These are phyloP conservation scores for Boechera divaricarpa DNA, from an alignment of 345 rosid genomes.

Conservation along the genomic window DNA sequence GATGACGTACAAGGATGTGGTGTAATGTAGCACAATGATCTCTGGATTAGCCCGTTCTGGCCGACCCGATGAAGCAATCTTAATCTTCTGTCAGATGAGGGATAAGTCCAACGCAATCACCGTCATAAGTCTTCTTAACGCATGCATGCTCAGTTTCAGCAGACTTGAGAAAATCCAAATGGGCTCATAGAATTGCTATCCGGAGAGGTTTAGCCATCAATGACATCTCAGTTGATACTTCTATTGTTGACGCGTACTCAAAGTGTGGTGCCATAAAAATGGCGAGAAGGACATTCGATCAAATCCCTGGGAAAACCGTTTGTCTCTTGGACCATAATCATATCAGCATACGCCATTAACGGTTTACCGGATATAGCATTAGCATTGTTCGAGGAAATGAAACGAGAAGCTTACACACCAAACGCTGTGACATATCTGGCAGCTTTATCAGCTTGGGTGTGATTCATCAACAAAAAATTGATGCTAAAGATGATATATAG, in stretches of 20 bases:
- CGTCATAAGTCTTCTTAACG: slow-evolving; percentile 60
- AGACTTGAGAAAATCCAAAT: slow-evolving; percentile 58
- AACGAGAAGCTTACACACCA: slow-evolving; percentile 53
- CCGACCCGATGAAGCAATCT: slow-evolving; percentile 58
- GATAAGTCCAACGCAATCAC: slow-evolving; percentile 56
- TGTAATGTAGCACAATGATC: slow-evolving; percentile 77
- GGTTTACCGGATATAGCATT: slow-evolving; percentile 66
- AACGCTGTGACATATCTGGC: slow-evolving; percentile 65
- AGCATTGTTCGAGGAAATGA: slow-evolving; percentile 58
- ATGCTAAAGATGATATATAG: not conserved
- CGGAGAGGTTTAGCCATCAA: slow-evolving; percentile 54
- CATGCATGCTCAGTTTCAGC: slow-evolving; percentile 61
- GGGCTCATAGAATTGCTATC: slow-evolving; percentile 72
- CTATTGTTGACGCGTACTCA: slow-evolving; percentile 68
- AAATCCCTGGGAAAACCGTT: slow-evolving; percentile 54
- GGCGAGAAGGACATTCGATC: slow-evolving; percentile 64
- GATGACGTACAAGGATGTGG: slow-evolving; percentile 52
- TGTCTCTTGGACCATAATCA: slow-evolving; percentile 74
- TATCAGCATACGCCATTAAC: slow-evolving; percentile 70
- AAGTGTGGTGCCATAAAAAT: slow-evolving; percentile 59
- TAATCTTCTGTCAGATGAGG: slow-evolving; percentile 58
- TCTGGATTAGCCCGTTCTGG: slow-evolving; percentile 60
- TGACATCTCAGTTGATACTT: slow-evolving; percentile 64
- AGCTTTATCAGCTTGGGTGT: slow-evolving; percentile 61
- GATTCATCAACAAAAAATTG: no score